Percentiles rank a stretch among this genome's conserved stretches.
Conservation (phyloP, 176 grass and related monocot species). For the Alopecurus myosuroides region DNA sequence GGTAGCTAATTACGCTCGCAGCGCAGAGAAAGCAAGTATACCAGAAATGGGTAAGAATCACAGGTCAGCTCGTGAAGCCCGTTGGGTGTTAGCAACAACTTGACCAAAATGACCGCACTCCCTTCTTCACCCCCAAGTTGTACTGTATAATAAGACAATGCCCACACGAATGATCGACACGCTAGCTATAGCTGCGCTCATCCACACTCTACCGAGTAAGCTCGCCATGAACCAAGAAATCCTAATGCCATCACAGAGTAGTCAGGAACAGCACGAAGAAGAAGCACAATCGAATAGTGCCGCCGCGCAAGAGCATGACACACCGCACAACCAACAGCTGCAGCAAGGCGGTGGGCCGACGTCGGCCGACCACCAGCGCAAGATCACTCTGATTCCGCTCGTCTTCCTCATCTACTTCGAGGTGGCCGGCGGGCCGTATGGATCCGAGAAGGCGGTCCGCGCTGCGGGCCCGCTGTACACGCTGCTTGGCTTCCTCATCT, state of each 20-base stretch:
- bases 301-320: neutral
- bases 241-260: neutral
- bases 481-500: slow-evolving; percentile 64
- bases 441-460: slow-evolving; percentile 62
- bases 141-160: neutral
- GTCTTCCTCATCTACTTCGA: slow-evolving; percentile 58
- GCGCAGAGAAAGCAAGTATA: neutral
- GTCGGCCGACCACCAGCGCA: neutral
- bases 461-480: slow-evolving; percentile 57
- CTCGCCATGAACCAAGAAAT: neutral
- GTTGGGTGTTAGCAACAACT: neutral
- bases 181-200: neutral
- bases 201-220: neutral
- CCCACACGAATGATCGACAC: neutral
- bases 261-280: neutral
- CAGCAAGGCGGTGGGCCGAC: neutral
- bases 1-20: neutral
- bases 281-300: neutral
- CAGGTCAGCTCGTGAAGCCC: neutral
- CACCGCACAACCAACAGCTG: neutral
- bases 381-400: neutral
- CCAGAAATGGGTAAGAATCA: neutral
- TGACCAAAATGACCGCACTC: neutral
- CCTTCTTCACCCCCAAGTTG: neutral
- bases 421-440: slow-evolving; percentile 72